phyloP scores from a whole-genome alignment of 768 basidiomycete species.

The Amanita rubescens region DNA sequence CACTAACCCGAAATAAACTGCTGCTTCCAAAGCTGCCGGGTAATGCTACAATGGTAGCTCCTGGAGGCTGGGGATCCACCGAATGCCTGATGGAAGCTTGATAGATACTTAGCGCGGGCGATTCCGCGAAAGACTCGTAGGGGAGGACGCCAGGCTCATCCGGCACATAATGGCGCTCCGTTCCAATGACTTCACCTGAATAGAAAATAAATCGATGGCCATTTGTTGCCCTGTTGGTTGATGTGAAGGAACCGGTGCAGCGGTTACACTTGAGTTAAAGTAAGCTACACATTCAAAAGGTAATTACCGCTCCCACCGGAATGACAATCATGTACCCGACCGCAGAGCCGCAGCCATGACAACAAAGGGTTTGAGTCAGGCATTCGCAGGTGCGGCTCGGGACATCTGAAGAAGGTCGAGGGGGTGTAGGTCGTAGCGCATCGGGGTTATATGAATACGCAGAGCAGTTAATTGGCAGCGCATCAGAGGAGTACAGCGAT shows the following conservation, averaged over 20 bases:
- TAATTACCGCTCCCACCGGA: conserved; percentile 34
- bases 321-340: conserved; percentile 80
- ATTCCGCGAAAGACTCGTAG: conserved; percentile 20
- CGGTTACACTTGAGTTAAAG: conserved; percentile 42
- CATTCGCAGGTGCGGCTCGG: conserved; percentile 71
- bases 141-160: conserved; percentile 58
- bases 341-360: conserved; percentile 66
- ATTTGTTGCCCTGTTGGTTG: conserved; percentile 67
- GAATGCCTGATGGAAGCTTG: background rate
- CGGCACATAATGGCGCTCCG: conserved; percentile 55
- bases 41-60: background rate
- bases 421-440: too few relatives aligned
- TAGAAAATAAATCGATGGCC: too few relatives aligned
- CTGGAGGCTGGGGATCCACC: background rate
- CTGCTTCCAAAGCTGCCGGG: background rate
- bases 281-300: background rate
- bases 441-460: too few relatives aligned
- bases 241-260: conserved; percentile 65
- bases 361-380: conserved; percentile 74
- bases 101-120: background rate
- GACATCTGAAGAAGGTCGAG: conserved; percentile 64
- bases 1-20: background rate
- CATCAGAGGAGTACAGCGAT: conserved; percentile 79
- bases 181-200: conserved; percentile 49
- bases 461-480: too few relatives aligned